These are phyloP conservation scores for Senna tora DNA, from an alignment of 306 rosid species.

Conservation along the genomic window DNA sequence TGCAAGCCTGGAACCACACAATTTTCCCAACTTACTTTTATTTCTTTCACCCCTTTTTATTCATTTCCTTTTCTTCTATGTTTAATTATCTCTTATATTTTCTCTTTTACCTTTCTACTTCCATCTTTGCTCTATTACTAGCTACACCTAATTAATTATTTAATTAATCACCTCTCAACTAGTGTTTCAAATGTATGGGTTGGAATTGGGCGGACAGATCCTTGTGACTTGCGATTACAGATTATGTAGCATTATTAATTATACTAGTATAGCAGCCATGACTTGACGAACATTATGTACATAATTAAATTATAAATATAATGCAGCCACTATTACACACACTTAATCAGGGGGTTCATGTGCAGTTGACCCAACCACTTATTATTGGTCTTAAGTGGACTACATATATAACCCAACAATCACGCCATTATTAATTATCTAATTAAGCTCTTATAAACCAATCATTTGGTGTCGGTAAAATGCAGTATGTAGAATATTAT, in stretches of 20 bases:
- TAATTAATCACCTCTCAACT: slow-evolving; percentile 7
- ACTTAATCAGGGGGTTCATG: slow-evolving; percentile 52
- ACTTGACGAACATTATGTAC: background rate
- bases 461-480: slow-evolving; percentile 44
- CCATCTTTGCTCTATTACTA: background rate
- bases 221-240: slow-evolving; percentile 32
- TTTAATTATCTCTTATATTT: background rate
- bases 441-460: slow-evolving; percentile 22
- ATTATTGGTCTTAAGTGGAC: slow-evolving; percentile 40
- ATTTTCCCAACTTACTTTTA: slow-evolving; percentile 23
- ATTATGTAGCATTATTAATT: slow-evolving; percentile 30
- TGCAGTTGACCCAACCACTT: slow-evolving; percentile 62
- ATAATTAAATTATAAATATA: too few species aligned
- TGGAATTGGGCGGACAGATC: too few species aligned
- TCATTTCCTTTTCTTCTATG: background rate
- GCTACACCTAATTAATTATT: background rate
- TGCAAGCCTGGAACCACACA: slow-evolving; percentile 92
- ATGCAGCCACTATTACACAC: slow-evolving; percentile 10
- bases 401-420: slow-evolving; percentile 46
- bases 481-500: background rate
- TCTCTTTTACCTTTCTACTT: slow-evolving; percentile 26
- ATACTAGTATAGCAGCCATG: background rate
- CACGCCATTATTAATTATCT: slow-evolving; percentile 36
- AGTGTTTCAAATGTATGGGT: too few species aligned
- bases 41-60: background rate